phyloP scores from a whole-genome alignment of 2,329 filamentous ascomycete species.

The Didymella segeticola region DNA sequence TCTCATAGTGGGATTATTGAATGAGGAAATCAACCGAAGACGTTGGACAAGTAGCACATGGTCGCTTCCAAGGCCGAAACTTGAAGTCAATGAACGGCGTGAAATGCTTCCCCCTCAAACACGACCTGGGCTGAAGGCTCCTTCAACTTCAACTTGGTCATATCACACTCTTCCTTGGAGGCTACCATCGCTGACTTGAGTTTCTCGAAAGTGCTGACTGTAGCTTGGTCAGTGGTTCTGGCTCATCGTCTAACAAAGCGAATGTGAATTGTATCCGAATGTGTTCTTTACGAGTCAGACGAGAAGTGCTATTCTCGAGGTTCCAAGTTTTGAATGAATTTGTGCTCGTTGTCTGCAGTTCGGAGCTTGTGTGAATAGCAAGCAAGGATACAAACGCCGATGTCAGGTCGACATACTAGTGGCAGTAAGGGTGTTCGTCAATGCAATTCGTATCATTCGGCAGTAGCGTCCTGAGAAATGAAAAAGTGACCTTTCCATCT shows the following conservation, averaged over 20 bases:
- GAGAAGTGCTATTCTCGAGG: slow-evolving; percentile 63
- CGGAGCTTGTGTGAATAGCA: slow-evolving; percentile 2
- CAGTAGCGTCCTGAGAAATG: too few relatives aligned
- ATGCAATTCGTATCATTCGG: slow-evolving; percentile 59
- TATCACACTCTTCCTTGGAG: neutral
- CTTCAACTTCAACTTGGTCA: neutral
- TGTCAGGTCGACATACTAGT: slow-evolving; percentile 59
- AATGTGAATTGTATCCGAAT: slow-evolving; percentile 60
- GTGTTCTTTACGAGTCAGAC: slow-evolving; percentile 58
- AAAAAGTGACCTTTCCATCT: too few relatives aligned
- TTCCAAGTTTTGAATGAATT: slow-evolving; percentile 64
- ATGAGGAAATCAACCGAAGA: too few relatives aligned
- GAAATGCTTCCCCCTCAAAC: neutral
- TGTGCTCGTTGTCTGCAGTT: slow-evolving; percentile 41
- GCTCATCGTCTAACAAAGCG: slow-evolving; percentile 53
- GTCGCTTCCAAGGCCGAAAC: too few relatives aligned
- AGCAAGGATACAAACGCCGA: slow-evolving; percentile 31
- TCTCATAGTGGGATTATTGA: too few relatives aligned
- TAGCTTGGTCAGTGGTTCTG: slow-evolving; percentile 35
- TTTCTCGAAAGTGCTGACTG: neutral
- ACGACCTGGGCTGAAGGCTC: neutral
- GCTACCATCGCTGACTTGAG: neutral
- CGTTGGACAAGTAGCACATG: too few relatives aligned
- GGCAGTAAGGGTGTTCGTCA: slow-evolving; percentile 55
- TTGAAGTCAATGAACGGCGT: neutral